Evolutionary conservation across 371 early-diverging fungal species (phyloP).

Genomic region (Haplosporangium sp.): DNA sequence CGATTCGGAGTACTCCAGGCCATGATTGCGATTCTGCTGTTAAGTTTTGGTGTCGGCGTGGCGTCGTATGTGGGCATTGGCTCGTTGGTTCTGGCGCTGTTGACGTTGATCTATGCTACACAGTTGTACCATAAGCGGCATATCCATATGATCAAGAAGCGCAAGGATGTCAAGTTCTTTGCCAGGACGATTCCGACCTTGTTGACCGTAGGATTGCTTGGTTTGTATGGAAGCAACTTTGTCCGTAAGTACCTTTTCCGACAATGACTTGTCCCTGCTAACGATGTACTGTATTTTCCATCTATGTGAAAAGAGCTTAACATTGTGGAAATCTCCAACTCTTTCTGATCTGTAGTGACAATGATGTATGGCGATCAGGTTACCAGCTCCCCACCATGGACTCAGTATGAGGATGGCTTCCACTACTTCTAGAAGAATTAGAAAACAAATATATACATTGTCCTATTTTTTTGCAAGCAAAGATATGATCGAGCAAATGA

Average conservation of each 20-base stretch:
- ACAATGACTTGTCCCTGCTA: neutral
- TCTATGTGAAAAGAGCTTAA: too few relatives aligned
- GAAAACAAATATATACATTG: too few relatives aligned
- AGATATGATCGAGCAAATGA: too few relatives aligned
- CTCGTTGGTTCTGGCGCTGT: slow-evolving; percentile 18
- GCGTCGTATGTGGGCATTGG: slow-evolving; percentile 25
- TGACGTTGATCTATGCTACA: slow-evolving; percentile 42
- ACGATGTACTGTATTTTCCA: neutral
- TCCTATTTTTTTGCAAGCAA: too few relatives aligned
- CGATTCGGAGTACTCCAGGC: slow-evolving; percentile 33
- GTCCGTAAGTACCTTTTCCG: slow-evolving; percentile 18
- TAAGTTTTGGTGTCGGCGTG: slow-evolving; percentile 27
- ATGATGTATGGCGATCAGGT: slow-evolving; percentile 13
- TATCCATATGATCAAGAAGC: slow-evolving; percentile 25
- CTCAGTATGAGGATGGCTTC: slow-evolving; percentile 13
- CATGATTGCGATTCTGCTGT: slow-evolving; percentile 18
- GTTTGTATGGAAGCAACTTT: slow-evolving; percentile 26
- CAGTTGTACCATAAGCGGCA: slow-evolving; percentile 40
- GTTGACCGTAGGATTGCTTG: slow-evolving; percentile 11
- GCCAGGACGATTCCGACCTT: slow-evolving; percentile 27
- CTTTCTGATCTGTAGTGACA: slow-evolving; percentile 14
- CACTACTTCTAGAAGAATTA: slow-evolving; percentile 2
- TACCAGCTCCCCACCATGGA: slow-evolving; percentile 32
- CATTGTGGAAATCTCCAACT: neutral
- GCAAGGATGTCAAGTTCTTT: slow-evolving; percentile 36